These are phyloP conservation scores for Arthrobotrys sphaeroides DNA, from an alignment of 2,329 filamentous ascomycete genomes.

Conservation along the genomic window DNA sequence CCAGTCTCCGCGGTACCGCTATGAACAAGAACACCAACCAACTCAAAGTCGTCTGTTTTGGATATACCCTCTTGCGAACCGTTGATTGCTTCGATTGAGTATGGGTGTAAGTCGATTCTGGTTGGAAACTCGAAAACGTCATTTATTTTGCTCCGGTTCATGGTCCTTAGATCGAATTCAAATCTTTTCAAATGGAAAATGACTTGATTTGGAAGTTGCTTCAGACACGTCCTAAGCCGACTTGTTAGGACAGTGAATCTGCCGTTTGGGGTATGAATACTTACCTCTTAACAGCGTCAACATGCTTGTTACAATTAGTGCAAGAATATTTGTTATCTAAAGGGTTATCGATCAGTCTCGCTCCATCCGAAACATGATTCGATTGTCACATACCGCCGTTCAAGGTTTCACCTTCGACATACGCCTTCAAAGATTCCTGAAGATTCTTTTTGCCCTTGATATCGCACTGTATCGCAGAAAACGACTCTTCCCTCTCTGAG, in stretches of 20 bases:
- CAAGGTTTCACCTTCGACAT: conserved; percentile 95
- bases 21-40: conserved; percentile 95
- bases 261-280: conserved; percentile 48
- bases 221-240: conserved; percentile 75
- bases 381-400: conserved; percentile 72
- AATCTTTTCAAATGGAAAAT: conserved; percentile 95
- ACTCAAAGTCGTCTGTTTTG: conserved; percentile 80
- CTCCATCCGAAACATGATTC: background rate
- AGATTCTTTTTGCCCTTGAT: conserved; percentile 90
- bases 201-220: conserved; percentile 89
- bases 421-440: conserved; percentile 89
- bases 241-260: conserved; percentile 51
- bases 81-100: conserved; percentile 81
- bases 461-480: conserved; percentile 93
- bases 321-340: conserved; percentile 97
- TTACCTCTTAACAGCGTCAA: conserved; percentile 89
- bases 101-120: conserved; percentile 84
- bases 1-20: conserved; percentile 91
- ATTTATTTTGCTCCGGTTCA: conserved; percentile 91
- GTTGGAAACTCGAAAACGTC: conserved; percentile 90
- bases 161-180: conserved; percentile 78
- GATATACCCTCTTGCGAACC: conserved; percentile 33
- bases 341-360: conserved; percentile 50
- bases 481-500: conserved; percentile 87
- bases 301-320: conserved; percentile 84